These are phyloP conservation scores for Cladosporium velox DNA, from an alignment of 2,329 filamentous ascomycete genomes.

Conservation along the genomic window DNA sequence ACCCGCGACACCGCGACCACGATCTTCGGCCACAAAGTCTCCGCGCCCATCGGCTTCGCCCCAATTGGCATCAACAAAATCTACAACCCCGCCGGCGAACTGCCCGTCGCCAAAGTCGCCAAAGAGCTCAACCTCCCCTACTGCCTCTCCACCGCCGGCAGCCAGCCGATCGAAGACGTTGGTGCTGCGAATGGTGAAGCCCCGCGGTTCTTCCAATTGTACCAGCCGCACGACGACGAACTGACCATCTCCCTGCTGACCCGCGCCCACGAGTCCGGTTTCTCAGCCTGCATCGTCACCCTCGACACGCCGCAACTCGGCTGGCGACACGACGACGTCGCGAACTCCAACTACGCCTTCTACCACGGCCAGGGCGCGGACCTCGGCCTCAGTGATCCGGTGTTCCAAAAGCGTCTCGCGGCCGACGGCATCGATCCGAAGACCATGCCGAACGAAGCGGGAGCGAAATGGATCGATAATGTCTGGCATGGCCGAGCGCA, in stretches of 20 bases:
- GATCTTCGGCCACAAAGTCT: slow-evolving; percentile 62
- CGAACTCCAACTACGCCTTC: slow-evolving; percentile 62
- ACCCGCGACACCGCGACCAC: slow-evolving; percentile 57
- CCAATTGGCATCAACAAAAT: slow-evolving; percentile 68
- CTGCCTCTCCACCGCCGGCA: slow-evolving; percentile 60
- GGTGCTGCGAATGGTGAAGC: slow-evolving; percentile 55
- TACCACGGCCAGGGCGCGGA: slow-evolving; percentile 62
- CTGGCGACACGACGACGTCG: slow-evolving; percentile 62
- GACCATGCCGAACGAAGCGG: slow-evolving; percentile 55
- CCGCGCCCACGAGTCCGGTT: slow-evolving; percentile 58
- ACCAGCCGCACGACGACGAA: slow-evolving; percentile 65
- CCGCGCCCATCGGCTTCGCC: slow-evolving; percentile 64
- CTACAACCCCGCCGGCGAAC: slow-evolving; percentile 60
- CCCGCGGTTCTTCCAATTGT: slow-evolving; percentile 63
- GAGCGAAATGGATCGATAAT: slow-evolving; percentile 64
- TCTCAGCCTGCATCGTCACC: slow-evolving; percentile 60
- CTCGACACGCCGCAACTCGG: slow-evolving; percentile 66
- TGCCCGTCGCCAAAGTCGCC: slow-evolving; percentile 61
- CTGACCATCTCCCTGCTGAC: slow-evolving; percentile 58
- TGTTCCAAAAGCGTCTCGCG: slow-evolving; percentile 57
- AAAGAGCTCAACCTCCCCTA: slow-evolving; percentile 62
- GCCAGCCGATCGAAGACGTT: slow-evolving; percentile 59
- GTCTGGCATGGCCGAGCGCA: slow-evolving; percentile 65
- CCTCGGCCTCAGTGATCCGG: slow-evolving; percentile 59
- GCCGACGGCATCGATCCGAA: slow-evolving; percentile 57